Evolutionary conservation across 2,329 filamentous ascomycete species (phyloP).

Genomic region (Colletotrichum lentis): DNA sequence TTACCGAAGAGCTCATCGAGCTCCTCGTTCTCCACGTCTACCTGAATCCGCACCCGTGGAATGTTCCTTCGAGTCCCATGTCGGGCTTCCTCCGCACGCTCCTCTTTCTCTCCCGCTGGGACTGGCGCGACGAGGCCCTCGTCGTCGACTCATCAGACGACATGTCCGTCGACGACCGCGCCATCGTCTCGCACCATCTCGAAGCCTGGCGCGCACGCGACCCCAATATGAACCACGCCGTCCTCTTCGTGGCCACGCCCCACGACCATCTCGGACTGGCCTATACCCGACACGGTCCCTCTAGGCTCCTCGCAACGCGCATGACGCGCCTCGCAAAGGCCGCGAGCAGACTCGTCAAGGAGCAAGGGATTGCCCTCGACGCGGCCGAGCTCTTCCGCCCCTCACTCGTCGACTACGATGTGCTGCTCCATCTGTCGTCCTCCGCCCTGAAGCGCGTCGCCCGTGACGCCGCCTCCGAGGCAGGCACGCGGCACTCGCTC

Average conservation of each 20-base stretch:
- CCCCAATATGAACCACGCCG: constrained; percentile 83
- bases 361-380: constrained; percentile 62
- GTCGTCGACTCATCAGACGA: constrained; percentile 78
- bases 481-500: constrained; percentile 53
- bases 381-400: constrained; percentile 74
- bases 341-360: constrained; percentile 69
- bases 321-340: constrained; percentile 84
- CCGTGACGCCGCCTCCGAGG: constrained; percentile 50
- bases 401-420: constrained; percentile 80
- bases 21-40: constrained; percentile 82
- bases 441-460: constrained; percentile 57
- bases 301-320: constrained; percentile 83
- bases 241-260: constrained; percentile 82
- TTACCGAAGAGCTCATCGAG: constrained; percentile 84
- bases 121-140: constrained; percentile 86
- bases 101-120: constrained; percentile 83
- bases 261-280: constrained; percentile 79
- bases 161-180: constrained; percentile 67
- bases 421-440: constrained; percentile 76
- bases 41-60: constrained; percentile 82
- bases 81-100: constrained; percentile 85
- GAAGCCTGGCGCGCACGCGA: constrained; percentile 89
- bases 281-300: constrained; percentile 77
- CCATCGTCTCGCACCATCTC: constrained; percentile 74
- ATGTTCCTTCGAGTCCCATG: constrained; percentile 75